phyloP scores from a whole-genome alignment of 192 early-diverging fungal species.

The Dispira parvispora region DNA sequence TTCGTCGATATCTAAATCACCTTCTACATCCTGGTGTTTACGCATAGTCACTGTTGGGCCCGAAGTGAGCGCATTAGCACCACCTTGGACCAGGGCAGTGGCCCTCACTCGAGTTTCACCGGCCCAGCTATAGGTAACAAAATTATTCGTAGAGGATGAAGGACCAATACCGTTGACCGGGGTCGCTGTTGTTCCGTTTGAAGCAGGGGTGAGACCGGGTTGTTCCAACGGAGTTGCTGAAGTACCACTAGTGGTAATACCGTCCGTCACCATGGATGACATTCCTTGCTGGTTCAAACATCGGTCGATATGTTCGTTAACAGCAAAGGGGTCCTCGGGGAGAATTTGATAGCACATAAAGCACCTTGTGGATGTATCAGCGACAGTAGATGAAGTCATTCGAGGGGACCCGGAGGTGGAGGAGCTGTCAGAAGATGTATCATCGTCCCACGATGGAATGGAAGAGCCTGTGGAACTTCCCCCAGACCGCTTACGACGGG shows the following conservation, averaged over 20 bases:
- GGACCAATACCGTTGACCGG: slow-evolving; percentile 12
- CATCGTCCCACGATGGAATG: too few species aligned
- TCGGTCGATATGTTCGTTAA: slow-evolving; percentile 63
- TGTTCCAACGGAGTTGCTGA: too few species aligned
- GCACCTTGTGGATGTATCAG: slow-evolving; percentile 16
- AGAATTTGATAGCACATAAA: slow-evolving; percentile 46
- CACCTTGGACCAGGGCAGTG: slow-evolving; percentile 67
- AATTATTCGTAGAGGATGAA: slow-evolving; percentile 15
- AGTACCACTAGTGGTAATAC: too few species aligned
- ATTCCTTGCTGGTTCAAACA: slow-evolving; percentile 29
- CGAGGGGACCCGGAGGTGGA: too few species aligned
- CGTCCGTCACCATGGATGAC: too few species aligned
- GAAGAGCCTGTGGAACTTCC: too few species aligned
- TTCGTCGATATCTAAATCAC: slow-evolving; percentile 70
- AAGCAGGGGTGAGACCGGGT: too few species aligned
- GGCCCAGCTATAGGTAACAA: slow-evolving; percentile 69
- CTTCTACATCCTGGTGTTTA: slow-evolving; percentile 47
- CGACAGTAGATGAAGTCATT: too few species aligned
- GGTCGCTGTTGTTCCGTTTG: too few species aligned
- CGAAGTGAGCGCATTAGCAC: slow-evolving; percentile 17
- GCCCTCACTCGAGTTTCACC: slow-evolving; percentile 64
- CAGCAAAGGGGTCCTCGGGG: slow-evolving; percentile 31
- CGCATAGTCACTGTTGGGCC: slow-evolving; percentile 14
- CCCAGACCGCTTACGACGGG: too few species aligned
- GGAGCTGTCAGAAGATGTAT: too few species aligned